Evolutionary conservation across 345 rosid species (phyloP), one percentile per base, ranked within the genome.

Genomic region (Ceriops decandra): DNA sequence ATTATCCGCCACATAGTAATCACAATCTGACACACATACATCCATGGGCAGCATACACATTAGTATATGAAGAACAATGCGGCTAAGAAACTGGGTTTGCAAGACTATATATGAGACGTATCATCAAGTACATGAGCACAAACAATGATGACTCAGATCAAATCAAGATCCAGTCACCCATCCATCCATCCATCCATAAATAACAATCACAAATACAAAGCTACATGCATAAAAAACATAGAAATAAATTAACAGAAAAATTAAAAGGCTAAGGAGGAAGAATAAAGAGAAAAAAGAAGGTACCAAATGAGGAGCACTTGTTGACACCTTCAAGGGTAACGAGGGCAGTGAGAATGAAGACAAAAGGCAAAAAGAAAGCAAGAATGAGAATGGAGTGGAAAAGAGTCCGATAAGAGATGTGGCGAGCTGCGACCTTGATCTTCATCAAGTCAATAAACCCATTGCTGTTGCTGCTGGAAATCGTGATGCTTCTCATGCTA

Each of bases 361-460:
- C 95, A 69, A 95, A 95, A 53, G 99, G 99, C 84, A 95, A 90
- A 79, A 92, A 81, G 81, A 95, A 90, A 63, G 99, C 99, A 72
- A 95, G 98, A 79, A 92, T 79, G 69, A 95, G 92, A 69, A 95
- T 84, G 72, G 97, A 86, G 70, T 95, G 98, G 70, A 92, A 95
- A 79, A 95, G 95, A 79, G 96, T 88, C 72, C 98, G 72, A 79
- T 90, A 92, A 66, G 99, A 95, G 84, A 95, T 86, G 73, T 95
- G 98, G 83, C 99, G 96, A 85, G 98, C 96, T 86, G 97, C 98
- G 82, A 95, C 90, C 84, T 90, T 92, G 97, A 95, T 86, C 99
- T 90, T 95, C 99, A 92, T 95, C 81, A 89, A 92, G 88, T 95
- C 98, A 92, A 85, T 88, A 90, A 92, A 88, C 77, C 95, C 99